Percentiles rank a stretch among this genome's conserved stretches.
These are phyloP conservation scores for Guyanaporus albipodus DNA, from an alignment of 768 basidiomycete species.

Conservation along the genomic window DNA sequence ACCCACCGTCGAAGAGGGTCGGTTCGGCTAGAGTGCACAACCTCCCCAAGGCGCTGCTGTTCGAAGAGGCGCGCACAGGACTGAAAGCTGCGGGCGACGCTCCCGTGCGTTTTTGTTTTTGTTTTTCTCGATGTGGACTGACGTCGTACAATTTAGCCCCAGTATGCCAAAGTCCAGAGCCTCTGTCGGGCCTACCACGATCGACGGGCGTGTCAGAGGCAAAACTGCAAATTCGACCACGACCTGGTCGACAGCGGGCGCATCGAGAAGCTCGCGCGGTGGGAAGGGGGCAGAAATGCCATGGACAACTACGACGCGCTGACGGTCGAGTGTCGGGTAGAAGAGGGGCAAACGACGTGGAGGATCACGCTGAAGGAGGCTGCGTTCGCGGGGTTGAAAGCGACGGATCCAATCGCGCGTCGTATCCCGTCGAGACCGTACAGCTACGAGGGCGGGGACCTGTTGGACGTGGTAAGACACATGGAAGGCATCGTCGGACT, in stretches of 20 bases:
- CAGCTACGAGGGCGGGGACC: conserved; percentile 10
- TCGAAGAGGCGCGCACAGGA: conserved; percentile 5
- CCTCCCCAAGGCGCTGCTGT: conserved; percentile 10
- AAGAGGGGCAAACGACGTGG: conserved; percentile 9
- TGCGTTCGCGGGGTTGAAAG: conserved; percentile 6
- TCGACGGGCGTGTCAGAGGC: conserved; percentile 3
- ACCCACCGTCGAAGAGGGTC: neutral
- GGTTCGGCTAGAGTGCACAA: conserved; percentile 1
- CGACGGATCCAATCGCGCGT: conserved; percentile 8
- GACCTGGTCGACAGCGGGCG: conserved; percentile 13
- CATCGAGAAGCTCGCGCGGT: conserved; percentile 14
- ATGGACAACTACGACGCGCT: conserved; percentile 9
- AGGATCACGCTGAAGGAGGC: conserved; percentile 16
- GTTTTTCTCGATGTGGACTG: too few relatives aligned
- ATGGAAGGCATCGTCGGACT: conserved; percentile 11
- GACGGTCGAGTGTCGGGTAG: conserved; percentile 15
- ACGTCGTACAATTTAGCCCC: too few relatives aligned
- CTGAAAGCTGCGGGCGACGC: conserved; percentile 6
- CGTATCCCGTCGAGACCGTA: conserved; percentile 10
- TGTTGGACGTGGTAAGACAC: conserved; percentile 16
- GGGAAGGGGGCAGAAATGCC: neutral
- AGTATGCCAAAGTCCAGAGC: conserved; percentile 12
- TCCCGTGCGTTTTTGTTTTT: conserved; percentile 1
- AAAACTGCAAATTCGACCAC: conserved; percentile 17
- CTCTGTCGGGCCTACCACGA: conserved; percentile 14